phyloP scores from a whole-genome alignment of 106 monocot species.

The Agapanthus africanus region DNA sequence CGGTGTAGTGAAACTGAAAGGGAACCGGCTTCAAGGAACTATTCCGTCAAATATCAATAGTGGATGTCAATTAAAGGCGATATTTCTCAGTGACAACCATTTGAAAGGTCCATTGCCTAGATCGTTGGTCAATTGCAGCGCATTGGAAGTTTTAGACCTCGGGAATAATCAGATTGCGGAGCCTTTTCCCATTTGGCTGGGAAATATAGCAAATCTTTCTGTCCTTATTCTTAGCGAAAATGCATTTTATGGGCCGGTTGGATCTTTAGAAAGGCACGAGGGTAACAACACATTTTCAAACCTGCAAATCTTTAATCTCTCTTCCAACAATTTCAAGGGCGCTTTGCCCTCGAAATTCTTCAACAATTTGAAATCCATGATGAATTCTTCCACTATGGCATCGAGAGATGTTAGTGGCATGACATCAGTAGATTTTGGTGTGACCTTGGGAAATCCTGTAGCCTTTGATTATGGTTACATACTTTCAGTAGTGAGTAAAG shows the following conservation, averaged over 20 bases:
- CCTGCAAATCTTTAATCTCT: slow-evolving; percentile 54
- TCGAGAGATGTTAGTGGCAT: neutral
- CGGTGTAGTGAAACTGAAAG: slow-evolving; percentile 33
- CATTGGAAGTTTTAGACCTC: slow-evolving; percentile 46
- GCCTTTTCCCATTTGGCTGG: slow-evolving; percentile 51
- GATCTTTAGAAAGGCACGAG: neutral
- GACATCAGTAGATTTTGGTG: neutral
- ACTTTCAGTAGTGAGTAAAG: slow-evolving; percentile 42
- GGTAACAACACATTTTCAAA: slow-evolving; percentile 11
- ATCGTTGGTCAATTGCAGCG: slow-evolving; percentile 33
- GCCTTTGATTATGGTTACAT: slow-evolving; percentile 25
- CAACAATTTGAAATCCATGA: slow-evolving; percentile 38
- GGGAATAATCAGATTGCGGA: slow-evolving; percentile 50
- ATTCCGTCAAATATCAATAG: slow-evolving; percentile 19
- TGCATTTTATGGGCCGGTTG: slow-evolving; percentile 26
- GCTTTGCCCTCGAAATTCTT: slow-evolving; percentile 22
- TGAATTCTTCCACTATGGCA: neutral
- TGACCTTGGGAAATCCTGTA: slow-evolving; percentile 10
- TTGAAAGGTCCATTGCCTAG: neutral
- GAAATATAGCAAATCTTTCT: slow-evolving; percentile 19
- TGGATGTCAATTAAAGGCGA: neutral
- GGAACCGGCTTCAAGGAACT: slow-evolving; percentile 32
- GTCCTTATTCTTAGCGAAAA: slow-evolving; percentile 55
- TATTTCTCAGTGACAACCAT: neutral
- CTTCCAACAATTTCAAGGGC: slow-evolving; percentile 58